Percentiles rank a stretch among this genome's conserved stretches.
phyloP scores from a whole-genome alignment of 257 asterid species.

The Salvia hispanica region DNA sequence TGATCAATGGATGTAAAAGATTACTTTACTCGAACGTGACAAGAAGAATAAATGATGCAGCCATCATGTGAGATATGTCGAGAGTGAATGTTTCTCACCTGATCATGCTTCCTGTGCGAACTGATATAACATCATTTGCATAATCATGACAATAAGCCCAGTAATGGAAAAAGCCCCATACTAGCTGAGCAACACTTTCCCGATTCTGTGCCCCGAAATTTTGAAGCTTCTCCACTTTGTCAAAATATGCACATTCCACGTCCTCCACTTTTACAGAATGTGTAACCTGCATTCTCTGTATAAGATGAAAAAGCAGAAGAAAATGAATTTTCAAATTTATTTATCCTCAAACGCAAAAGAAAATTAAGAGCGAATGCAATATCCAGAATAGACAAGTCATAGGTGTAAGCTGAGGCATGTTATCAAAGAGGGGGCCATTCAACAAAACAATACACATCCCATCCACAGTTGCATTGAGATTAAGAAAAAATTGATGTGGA shows the following conservation, averaged over 20 bases:
- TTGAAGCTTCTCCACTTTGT: constrained; percentile 70
- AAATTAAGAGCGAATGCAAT: background rate
- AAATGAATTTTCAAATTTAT: background rate
- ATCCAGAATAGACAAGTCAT: background rate
- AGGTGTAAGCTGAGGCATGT: constrained; percentile 10
- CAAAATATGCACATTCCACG: constrained; percentile 74
- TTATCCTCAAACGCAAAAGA: background rate
- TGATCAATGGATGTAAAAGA: too few species aligned
- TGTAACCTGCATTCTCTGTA: constrained; percentile 71
- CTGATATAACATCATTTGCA: constrained; percentile 80
- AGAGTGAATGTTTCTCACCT: constrained; percentile 50
- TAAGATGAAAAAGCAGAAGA: constrained; percentile 17
- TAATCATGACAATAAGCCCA: constrained; percentile 97
- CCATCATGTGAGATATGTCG: background rate
- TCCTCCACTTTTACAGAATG: constrained; percentile 59
- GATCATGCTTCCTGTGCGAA: constrained; percentile 70
- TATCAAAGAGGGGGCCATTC: constrained; percentile 4
- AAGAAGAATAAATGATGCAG: background rate
- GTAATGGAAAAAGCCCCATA: constrained; percentile 85
- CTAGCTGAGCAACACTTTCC: constrained; percentile 65
- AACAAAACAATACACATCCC: background rate
- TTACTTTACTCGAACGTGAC: too few species aligned
- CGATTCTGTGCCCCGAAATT: constrained; percentile 66
- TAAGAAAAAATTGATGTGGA: background rate
- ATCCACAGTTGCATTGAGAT: background rate